phyloP scores from a whole-genome alignment of 257 asterid species.

The Ligustrum vulgare region DNA sequence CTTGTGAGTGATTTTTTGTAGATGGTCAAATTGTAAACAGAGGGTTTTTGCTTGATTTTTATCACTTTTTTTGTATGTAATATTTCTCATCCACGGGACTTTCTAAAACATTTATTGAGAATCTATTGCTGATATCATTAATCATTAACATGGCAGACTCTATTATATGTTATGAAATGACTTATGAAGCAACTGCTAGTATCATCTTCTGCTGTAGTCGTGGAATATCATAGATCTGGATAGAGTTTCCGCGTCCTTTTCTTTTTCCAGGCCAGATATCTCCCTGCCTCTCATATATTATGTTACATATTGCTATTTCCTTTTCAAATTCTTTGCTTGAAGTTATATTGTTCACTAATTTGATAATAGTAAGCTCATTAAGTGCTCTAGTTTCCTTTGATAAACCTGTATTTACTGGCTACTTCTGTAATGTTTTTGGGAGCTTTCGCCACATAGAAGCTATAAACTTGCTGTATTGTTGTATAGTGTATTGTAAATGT shows the following conservation, averaged over 20 bases:
- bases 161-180: not conserved
- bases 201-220: not conserved
- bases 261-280: not conserved
- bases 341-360: not conserved
- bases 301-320: not conserved
- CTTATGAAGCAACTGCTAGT: not conserved
- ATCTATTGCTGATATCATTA: not conserved
- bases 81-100: not conserved
- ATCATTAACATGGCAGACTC: not conserved
- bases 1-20: not conserved
- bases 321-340: not conserved
- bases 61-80: not conserved
- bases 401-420: not conserved
- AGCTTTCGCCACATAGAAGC: not conserved
- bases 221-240: not conserved
- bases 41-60: not conserved
- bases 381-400: not conserved
- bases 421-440: not conserved
- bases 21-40: not conserved
- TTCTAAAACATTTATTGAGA: not conserved
- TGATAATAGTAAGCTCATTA: not conserved
- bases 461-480: not conserved
- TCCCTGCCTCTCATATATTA: not conserved
- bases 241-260: not conserved
- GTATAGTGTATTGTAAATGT: not conserved